Evolutionary conservation across 1,139 yeast species (phyloP).

Genomic region (Arxiozyma heterogenica): DNA sequence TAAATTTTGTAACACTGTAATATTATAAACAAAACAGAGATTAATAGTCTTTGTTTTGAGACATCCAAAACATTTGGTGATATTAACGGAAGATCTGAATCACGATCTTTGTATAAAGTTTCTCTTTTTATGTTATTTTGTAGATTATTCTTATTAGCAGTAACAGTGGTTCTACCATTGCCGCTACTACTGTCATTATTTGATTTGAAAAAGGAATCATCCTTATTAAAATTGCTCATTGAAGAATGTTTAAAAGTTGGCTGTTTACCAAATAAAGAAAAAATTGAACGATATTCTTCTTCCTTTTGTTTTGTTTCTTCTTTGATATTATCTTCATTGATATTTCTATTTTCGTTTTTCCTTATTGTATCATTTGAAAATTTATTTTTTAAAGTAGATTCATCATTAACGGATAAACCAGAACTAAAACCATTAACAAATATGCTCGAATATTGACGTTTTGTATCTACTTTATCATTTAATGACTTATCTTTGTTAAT

Average conservation of each 20-base stretch:
- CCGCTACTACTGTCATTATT: too few species aligned
- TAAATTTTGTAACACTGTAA: slow-evolving; percentile 77
- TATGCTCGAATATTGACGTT: too few species aligned
- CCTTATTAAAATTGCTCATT: too few species aligned
- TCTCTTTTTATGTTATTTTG: not conserved
- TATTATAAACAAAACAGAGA: slow-evolving; percentile 55
- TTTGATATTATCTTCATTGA: too few species aligned
- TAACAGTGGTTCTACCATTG: too few species aligned
- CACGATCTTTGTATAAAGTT: not conserved
- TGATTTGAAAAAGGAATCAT: too few species aligned
- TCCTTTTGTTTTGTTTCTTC: too few species aligned
- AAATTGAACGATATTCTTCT: not conserved
- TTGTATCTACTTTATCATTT: not conserved
- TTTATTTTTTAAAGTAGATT: not conserved
- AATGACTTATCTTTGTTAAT: not conserved
- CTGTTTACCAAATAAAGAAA: not conserved
- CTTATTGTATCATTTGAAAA: not conserved
- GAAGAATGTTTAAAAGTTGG: too few species aligned
- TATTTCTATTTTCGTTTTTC: not conserved
- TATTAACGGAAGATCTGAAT: slow-evolving; percentile 35
- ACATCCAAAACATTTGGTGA: slow-evolving; percentile 55
- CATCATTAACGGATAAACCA: not conserved
- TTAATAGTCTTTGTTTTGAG: slow-evolving; percentile 71
- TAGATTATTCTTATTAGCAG: too few species aligned
- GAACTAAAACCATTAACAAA: too few species aligned